These are phyloP conservation scores for Venturia effusa DNA, from an alignment of 2,329 filamentous ascomycete genomes.

Conservation along the genomic window DNA sequence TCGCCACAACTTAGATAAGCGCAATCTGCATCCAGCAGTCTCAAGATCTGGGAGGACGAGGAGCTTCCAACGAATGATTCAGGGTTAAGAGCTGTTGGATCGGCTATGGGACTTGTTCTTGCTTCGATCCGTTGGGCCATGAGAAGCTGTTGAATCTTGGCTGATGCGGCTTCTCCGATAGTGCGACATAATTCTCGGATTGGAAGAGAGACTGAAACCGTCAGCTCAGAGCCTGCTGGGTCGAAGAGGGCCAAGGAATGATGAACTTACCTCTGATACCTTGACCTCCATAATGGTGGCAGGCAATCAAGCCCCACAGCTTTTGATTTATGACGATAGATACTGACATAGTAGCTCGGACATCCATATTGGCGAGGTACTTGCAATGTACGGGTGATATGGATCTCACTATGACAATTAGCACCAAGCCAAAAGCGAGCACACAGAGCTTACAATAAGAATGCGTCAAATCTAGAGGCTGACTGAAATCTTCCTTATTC, in stretches of 20 bases:
- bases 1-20: not conserved
- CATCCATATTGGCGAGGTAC: constrained; percentile 4
- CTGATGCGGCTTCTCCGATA: not conserved
- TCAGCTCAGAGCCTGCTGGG: not conserved
- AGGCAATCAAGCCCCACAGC: not conserved
- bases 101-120: not conserved
- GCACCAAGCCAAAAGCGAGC: not conserved
- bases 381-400: constrained; percentile 5
- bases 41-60: not conserved
- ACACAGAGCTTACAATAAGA: not conserved
- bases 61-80: not conserved
- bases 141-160: not conserved
- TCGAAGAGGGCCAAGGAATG: not conserved
- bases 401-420: not conserved
- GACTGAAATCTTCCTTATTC: constrained; percentile 1
- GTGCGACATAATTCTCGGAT: constrained; percentile 1
- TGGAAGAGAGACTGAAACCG: not conserved
- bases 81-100: not conserved
- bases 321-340: not conserved
- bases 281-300: not conserved
- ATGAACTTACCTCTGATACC: not conserved
- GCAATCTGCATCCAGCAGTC: not conserved
- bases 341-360: constrained; percentile 2
- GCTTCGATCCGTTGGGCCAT: not conserved
- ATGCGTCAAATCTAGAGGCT: not conserved